A percentile compares a stretch with the other conserved stretches of the same genome.
Evolutionary conservation across 495 filamentous ascomycete genomes (phyloP).

Genomic region (Hyaloscypha finlandica): DNA sequence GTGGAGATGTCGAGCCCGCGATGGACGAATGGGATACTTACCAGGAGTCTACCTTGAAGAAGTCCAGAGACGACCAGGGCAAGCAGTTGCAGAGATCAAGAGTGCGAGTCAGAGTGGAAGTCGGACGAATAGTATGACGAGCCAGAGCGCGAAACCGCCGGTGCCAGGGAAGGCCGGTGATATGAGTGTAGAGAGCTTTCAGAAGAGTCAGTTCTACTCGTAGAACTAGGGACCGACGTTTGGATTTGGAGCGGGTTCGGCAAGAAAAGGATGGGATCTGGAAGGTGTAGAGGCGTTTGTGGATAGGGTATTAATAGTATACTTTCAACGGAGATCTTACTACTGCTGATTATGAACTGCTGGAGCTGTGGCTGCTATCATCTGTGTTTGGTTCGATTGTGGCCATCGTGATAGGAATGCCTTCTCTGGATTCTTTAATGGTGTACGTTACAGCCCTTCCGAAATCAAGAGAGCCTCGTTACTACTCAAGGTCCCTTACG

Average conservation of each 20-base stretch:
- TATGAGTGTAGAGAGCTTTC: slow-evolving; percentile 82
- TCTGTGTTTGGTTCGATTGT: too few relatives aligned
- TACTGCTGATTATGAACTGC: not conserved
- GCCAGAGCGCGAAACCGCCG: slow-evolving; percentile 43
- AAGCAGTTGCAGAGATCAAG: slow-evolving; percentile 48
- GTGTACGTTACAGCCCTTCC: too few relatives aligned
- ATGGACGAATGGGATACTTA: slow-evolving; percentile 88
- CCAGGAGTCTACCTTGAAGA: slow-evolving; percentile 91
- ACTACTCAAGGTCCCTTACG: too few relatives aligned
- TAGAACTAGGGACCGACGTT: slow-evolving; percentile 25
- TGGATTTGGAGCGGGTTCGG: slow-evolving; percentile 1
- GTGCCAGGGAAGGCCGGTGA: slow-evolving; percentile 63
- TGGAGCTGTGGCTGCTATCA: not conserved
- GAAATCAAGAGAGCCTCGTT: too few relatives aligned
- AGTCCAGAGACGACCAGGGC: slow-evolving; percentile 61
- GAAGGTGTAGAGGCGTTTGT: not conserved
- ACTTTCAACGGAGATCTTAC: not conserved
- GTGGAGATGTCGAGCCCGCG: slow-evolving; percentile 95
- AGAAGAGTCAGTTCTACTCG: slow-evolving; percentile 87
- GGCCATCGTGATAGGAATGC: too few relatives aligned
- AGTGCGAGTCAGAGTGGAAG: slow-evolving; percentile 50
- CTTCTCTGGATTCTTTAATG: too few relatives aligned
- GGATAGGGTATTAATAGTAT: not conserved
- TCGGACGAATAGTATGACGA: slow-evolving; percentile 47
- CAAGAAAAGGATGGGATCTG: slow-evolving; percentile 2